Evolutionary conservation across 2,329 filamentous ascomycete species (phyloP), one percentile per base, ranked within the genome.

Genomic region (Didymella glomerata): DNA sequence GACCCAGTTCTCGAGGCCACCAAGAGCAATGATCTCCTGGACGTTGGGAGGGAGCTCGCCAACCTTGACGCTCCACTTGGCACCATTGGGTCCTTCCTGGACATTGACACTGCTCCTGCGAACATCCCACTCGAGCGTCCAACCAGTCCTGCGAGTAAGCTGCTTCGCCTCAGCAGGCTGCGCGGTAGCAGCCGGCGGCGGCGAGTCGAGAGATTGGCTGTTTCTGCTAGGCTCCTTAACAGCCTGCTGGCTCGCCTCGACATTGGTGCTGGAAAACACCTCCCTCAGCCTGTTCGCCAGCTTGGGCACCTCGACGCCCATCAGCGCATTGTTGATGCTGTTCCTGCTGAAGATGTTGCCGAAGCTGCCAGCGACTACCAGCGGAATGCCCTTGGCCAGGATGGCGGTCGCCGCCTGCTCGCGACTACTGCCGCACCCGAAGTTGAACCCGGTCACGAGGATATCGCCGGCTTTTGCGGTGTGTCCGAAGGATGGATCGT

Each of bases 371-470:
- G 90, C 84, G 0, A 96, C 87, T 1, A 96, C 91, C 2, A 96
- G 85, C 0, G 89, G 90, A 58, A 96, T 93, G 66, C 89, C 78
- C 78, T 89, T 92, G 16, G 92, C 92, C 1, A 96, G 82, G 54
- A 96, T 90, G 0, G 93, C 90, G 0, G 94, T 97, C 0, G 93
- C 93, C 6, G 92, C 92, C 76, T 97, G 92, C 76, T 97, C 93
- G 54, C 93, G 82, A 1, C 88, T 92, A 56, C 83, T 87, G 18
- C 93, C 93, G 66, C 88, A 92, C 47, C 94, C 94, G 72, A 97
- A 97, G 81, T 96, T 96, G 81, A 88, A 95, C 30, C 93, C 93
- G 0, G 88, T 80, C 0, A 97, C 93, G 1, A 97, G 85, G 54
- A 97, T 91, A 69, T 98, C 93, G 48, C 87, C 88, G 0, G 85